These are phyloP conservation scores for Trichoderma citrinoviride DNA, from an alignment of 2,329 filamentous ascomycete genomes.

Conservation along the genomic window DNA sequence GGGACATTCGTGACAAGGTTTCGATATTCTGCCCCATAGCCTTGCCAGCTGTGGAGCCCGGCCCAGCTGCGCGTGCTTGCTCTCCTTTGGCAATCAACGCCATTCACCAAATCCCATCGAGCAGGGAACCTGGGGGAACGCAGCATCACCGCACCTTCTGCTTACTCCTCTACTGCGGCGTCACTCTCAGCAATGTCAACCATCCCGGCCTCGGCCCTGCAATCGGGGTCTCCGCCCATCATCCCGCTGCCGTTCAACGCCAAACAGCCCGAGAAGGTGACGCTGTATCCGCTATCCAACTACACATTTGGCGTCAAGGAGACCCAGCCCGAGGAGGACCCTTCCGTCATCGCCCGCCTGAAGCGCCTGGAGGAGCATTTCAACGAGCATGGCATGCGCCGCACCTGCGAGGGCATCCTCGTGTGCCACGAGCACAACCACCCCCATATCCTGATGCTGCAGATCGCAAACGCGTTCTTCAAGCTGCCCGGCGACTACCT, in stretches of 20 bases:
- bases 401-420: conserved; percentile 93
- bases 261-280: conserved; percentile 85
- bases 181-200: conserved; percentile 69
- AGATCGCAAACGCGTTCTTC: conserved; percentile 99
- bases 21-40: conserved; percentile 20
- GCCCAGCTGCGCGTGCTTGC: conserved; percentile 12
- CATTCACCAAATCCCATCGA: conserved; percentile 2
- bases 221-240: conserved; percentile 75
- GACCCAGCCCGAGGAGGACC: conserved; percentile 96
- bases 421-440: conserved; percentile 99
- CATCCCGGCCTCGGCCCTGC: conserved; percentile 70
- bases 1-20: background rate
- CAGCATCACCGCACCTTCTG: background rate
- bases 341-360: conserved; percentile 86
- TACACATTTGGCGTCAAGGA: conserved; percentile 99
- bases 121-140: background rate
- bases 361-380: conserved; percentile 97
- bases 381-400: conserved; percentile 85
- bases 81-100: conserved; percentile 18
- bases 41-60: conserved; percentile 14
- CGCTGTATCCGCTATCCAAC: conserved; percentile 91
- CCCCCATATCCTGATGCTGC: conserved; percentile 96
- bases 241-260: conserved; percentile 81
- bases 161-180: background rate
- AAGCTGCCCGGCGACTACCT: conserved; percentile 98